These are phyloP conservation scores for Amanita rubescens DNA, from an alignment of 768 basidiomycete species.

Conservation along the genomic window DNA sequence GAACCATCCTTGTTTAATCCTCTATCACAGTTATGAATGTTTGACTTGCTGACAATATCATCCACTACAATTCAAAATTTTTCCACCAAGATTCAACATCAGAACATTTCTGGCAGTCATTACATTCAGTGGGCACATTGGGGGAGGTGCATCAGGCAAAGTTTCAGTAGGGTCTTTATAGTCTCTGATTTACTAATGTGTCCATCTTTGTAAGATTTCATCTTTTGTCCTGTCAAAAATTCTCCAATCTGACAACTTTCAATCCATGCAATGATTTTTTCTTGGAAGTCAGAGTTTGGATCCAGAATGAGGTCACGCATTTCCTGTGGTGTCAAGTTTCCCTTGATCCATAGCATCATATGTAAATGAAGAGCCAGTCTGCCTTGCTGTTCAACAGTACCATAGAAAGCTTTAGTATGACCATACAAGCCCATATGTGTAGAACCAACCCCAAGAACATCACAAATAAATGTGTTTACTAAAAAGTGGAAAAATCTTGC, in stretches of 20 bases:
- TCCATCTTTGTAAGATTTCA: not conserved
- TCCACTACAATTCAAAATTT: no score
- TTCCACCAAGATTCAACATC: no score
- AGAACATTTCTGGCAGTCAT: not conserved
- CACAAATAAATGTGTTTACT: constrained; percentile 16
- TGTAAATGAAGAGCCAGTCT: no score
- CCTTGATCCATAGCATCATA: no score
- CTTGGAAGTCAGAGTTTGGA: constrained; percentile 17
- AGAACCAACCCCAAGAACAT: constrained; percentile 14
- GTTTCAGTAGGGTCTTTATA: not conserved
- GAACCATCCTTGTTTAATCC: no score
- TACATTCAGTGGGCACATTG: not conserved
- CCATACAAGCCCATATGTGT: no score
- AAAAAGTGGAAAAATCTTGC: constrained; percentile 22
- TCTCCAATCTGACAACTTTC: no score
- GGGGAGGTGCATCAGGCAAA: not conserved
- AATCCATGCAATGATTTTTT: constrained; percentile 14
- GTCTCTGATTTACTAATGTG: not conserved
- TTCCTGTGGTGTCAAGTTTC: no score
- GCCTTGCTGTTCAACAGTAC: no score
- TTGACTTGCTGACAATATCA: no score
- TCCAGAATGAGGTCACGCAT: no score
- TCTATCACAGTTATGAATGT: no score
- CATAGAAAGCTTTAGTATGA: constrained; percentile 22
- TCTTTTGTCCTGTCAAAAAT: constrained; percentile 12